Base-by-base conservation (phyloP, 192 early-diverging fungal species). In the Linnemannia zychae region DNA sequence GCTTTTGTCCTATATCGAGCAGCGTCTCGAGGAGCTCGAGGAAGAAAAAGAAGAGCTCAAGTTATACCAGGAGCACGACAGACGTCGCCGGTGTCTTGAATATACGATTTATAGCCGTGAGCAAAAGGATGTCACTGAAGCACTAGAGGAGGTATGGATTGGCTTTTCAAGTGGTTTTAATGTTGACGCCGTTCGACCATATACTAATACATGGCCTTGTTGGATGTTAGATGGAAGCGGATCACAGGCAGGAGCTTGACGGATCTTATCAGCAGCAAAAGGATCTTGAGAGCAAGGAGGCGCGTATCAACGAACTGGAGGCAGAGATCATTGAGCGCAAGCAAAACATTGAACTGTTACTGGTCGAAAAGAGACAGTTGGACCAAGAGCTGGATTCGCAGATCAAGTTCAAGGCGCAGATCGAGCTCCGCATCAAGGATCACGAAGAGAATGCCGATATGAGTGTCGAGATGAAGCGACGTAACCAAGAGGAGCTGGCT, bases 51-150 rank as follows among this genome's bases (percentile, higher is more conserved):
- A 96, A 33, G 97, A 99, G 85, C 84, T 99, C 49, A 92, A 94
- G 77, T 88, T 97, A 81, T 99, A 94, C 84, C 97, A 98, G 71
- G 89, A 93, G 16, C 88, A 94, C 75, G 98, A 99, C 78, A 90
- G 92, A 48, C 96, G 98, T 73, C 91, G 97, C 44, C 89, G 97
- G 37, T 95, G 93, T 34, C 88, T 99, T 11, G 97, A 99, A 80
- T 98, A 98, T 84, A 93, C 96, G n/a, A 96, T 99, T 38, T 97
- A 96, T 87, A 93, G 92, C 66, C 91, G 95, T 15, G 98, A 99
- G 88, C 96, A 96, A 75, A 89, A 92, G 46, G 96, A 97, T 69
- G 90, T 96, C 0, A 91, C 91, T n/a, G 91, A 94, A 72, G 93
- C 93, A 71, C 81, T 99, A 24, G 95, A 96, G 65, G 94, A 95